A percentile compares a stretch with the other conserved stretches of the same genome.
These are phyloP conservation scores for Candida fluviatilis DNA, from an alignment of 805 yeast genomes.

Conservation along the genomic window DNA sequence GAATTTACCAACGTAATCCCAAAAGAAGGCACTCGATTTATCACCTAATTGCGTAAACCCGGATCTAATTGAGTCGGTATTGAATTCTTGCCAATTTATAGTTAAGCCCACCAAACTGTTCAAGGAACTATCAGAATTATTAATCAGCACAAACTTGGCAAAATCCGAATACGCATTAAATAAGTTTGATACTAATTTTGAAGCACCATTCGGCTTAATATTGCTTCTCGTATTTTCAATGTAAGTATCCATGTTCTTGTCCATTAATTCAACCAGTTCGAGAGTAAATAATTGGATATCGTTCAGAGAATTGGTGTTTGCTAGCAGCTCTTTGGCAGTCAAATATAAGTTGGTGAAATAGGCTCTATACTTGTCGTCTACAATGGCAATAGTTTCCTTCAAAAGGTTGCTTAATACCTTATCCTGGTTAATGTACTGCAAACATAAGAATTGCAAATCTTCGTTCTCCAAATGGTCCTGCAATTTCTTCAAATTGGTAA, in stretches of 20 bases:
- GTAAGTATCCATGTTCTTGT: constrained; percentile 24
- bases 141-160: background rate
- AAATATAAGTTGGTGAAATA: constrained; percentile 8
- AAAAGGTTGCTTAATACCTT: constrained; percentile 7
- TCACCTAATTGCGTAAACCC: constrained; percentile 12
- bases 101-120: constrained; percentile 3
- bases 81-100: constrained; percentile 17
- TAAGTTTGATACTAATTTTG: constrained; percentile 5
- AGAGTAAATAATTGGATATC: constrained; percentile 13
- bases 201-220: background rate
- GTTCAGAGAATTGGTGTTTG: background rate
- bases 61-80: constrained; percentile 8
- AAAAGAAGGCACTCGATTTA: constrained; percentile 8
- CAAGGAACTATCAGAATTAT: constrained; percentile 5
- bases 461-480: constrained; percentile 13
- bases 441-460: constrained; percentile 13
- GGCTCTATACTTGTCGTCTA: constrained; percentile 5
- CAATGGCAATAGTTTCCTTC: constrained; percentile 6
- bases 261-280: constrained; percentile 21
- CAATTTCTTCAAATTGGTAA: constrained; percentile 21
- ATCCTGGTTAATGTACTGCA: constrained; percentile 8
- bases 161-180: constrained; percentile 5
- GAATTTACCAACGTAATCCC: constrained; percentile 10
- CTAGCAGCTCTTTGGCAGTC: background rate
- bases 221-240: constrained; percentile 13